phyloP scores from a whole-genome alignment of 352 stramenopile genomes.

The Thalassiosira hispida region DNA sequence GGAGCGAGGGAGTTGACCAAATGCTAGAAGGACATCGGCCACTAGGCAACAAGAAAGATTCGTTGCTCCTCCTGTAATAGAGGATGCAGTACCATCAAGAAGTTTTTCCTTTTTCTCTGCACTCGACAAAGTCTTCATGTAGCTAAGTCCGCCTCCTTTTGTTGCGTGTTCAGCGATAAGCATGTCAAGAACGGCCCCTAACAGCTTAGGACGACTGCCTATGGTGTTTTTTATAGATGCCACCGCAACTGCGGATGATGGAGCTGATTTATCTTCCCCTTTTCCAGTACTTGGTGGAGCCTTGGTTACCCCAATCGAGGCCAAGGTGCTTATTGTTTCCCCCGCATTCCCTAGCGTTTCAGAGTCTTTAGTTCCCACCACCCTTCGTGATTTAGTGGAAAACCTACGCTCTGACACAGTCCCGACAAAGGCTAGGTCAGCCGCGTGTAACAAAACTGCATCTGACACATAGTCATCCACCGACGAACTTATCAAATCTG shows the following conservation, averaged over 20 bases:
- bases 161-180: conserved; percentile 72
- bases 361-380: conserved; percentile 35
- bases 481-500: conserved; percentile 64
- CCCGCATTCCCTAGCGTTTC: conserved; percentile 9
- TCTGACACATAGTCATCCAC: conserved; percentile 66
- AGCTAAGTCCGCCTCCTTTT: conserved; percentile 22
- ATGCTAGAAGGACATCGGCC: conserved; percentile 74
- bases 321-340: conserved; percentile 18
- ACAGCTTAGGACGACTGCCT: conserved; percentile 73
- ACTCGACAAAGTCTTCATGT: conserved; percentile 15
- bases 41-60: conserved; percentile 77
- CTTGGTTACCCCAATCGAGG: conserved; percentile 26
- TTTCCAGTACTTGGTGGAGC: conserved; percentile 1
- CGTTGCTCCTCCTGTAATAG: conserved; percentile 54
- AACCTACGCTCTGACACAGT: conserved; percentile 61
- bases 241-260: conserved; percentile 49
- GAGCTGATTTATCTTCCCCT: conserved; percentile 20
- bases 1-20: conserved; percentile 67
- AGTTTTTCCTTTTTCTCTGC: conserved; percentile 21
- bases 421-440: conserved; percentile 68
- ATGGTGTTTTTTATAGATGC: conserved; percentile 51
- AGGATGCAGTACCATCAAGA: conserved; percentile 11
- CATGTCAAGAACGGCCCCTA: conserved; percentile 73
- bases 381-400: conserved; percentile 62
- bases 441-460: conserved; percentile 49